Evolutionary conservation across 345 rosid species (phyloP), one percentile per base, ranked within the genome.

Genomic region (Barbarea vulgaris): DNA sequence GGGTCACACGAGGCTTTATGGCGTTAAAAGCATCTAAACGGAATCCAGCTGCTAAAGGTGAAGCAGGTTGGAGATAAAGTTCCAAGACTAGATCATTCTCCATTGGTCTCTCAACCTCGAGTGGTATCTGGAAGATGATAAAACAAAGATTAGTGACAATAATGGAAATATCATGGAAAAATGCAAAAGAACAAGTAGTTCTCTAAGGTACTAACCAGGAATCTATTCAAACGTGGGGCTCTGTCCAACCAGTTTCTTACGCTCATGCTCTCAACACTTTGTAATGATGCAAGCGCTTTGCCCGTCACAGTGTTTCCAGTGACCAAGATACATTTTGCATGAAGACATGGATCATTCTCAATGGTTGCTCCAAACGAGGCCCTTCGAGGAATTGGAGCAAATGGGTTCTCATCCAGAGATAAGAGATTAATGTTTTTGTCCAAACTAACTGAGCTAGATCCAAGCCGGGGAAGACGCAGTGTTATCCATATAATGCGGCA

Each of bases 401-500:
- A 90, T 25, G 97, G 97, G 81, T 92, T 95, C 78, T 89, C 97
- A 63, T 95, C 97, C 31, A 95, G 76, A 64, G 88, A 84, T 61
- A 95, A 75, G 57, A 92, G 91, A 82, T 80, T 87, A 33, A 94
- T 74, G 83, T 87, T 91, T 50, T 63, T 89, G 67, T 60, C 92
- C 67, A 91, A 74, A 81, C 84, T 89, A 53, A 95, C 83, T 62
- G 97, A 95, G 78, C 87, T 84, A 44, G 97, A 92, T 66, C 99
- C 99, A 48, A 89, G 85, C 70, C 87, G 84, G 74, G 81, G 90
- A 73, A 95, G 89, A 46, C 89, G 87, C 14, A 95, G 83, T 34
- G 84, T 83, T 66, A 95, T 61, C 97, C 99, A 95, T 76, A 92
- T 80, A 63, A 92, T 92, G 67, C 92, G 96, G 72, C 99, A 95